Base-by-base conservation (phyloP, 371 early-diverging fungal species). In the Funneliformis caledonium region DNA sequence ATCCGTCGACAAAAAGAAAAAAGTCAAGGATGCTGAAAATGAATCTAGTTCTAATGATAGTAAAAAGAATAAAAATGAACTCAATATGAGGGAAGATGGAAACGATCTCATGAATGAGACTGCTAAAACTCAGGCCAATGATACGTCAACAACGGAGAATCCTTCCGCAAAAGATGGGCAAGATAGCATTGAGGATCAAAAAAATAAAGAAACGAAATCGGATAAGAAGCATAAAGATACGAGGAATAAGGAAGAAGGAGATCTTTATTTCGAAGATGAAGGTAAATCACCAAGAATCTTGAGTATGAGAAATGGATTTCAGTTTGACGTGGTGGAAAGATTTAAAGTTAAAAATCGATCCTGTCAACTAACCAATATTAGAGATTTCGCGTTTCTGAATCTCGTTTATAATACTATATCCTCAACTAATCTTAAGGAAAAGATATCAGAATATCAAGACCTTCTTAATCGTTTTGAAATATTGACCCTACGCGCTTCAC, bases 351-450 rank as follows among this genome's bases (percentile, higher is more conserved):
- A 12, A 14, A 45, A 33, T 19, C 31, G 33, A 52, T 9, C 7
- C 8, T 10, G n/a, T 26, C n/a, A 14, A 5, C n/a, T 52, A 8
- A 47, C 16, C 50, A 7, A 6, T 4, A 26, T 77, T n/a, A 37
- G 37, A 31, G 78, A 77, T 19, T 67, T 42, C 45, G 7, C 3
- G 16, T 77, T 77, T 65, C 9, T 77, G 14, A 12, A 67, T 12
- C 2, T 62, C 45, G 59, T 80, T 16, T 56, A 26, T 50, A 26
- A 70, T 45, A 47, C 60, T 31, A 26, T 80, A 47, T 47, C 26
- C 26, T 68, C 56, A 14, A 52, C 45, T 56, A 80, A 80, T 70
- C 6, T 59, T 31, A 69, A 60, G 61, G 69, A 69, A 68, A 80
- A 52, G 8, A 42, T 80, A 45, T 10, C 12, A 16, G 80, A 80